A percentile compares a stretch with the other conserved stretches of the same genome.
These are phyloP conservation scores for Polysphondylium violaceum DNA, from an alignment of 78 protist genomes.

Conservation along the genomic window DNA sequence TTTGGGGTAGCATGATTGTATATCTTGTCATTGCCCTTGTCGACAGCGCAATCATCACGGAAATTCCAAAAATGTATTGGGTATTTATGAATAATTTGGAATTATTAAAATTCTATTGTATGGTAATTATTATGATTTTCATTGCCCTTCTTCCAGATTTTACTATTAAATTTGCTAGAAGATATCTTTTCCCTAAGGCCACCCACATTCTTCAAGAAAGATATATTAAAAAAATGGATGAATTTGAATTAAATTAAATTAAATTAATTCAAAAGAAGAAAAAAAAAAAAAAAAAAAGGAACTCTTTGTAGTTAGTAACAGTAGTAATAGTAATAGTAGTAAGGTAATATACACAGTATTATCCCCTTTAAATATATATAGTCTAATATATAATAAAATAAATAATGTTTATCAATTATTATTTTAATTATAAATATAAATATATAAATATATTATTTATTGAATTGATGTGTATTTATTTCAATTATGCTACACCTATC, in stretches of 20 bases:
- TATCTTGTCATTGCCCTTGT: not conserved
- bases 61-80: constrained; percentile 14
- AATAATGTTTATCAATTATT: too few species aligned
- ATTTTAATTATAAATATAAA: too few species aligned
- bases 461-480: too few species aligned
- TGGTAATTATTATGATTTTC: constrained; percentile 20
- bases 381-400: too few species aligned
- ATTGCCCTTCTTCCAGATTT: constrained; percentile 53
- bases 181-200: constrained; percentile 5
- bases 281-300: not conserved
- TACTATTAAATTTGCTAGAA: constrained; percentile 18
- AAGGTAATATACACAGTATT: too few species aligned
- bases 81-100: not conserved
- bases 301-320: too few species aligned
- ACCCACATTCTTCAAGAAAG: constrained; percentile 15
- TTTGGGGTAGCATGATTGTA: constrained; percentile 2
- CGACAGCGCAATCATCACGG: not conserved
- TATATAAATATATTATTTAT: too few species aligned
- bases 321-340: too few species aligned
- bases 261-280: not conserved
- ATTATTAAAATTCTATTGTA: constrained; percentile 12
- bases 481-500: too few species aligned
- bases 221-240: not conserved
- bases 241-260: not conserved
- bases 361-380: too few species aligned